A percentile compares a stretch with the other conserved stretches of the same genome.
phyloP scores from a whole-genome alignment of 2,329 filamentous ascomycete species.

The Ophiostoma perfectum region DNA sequence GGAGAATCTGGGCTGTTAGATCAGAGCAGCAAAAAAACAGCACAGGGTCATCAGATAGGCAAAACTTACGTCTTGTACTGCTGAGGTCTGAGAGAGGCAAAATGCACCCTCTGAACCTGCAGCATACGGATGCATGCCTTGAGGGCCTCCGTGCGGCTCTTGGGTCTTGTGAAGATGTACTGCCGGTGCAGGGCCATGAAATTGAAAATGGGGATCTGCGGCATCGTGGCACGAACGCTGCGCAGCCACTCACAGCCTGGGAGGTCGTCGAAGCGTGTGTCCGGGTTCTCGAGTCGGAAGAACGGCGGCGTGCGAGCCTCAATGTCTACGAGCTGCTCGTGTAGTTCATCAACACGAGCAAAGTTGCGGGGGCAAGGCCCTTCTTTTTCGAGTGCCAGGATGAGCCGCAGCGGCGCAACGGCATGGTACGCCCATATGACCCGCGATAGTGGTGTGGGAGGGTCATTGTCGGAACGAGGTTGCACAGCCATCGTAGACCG shows the following conservation, averaged over 20 bases:
- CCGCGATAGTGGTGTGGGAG: conserved; percentile 53
- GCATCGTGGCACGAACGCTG: conserved; percentile 41
- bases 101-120: conserved; percentile 47
- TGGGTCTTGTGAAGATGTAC: conserved; percentile 54
- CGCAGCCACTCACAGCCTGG: conserved; percentile 51
- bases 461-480: conserved; percentile 45
- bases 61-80: conserved; percentile 43
- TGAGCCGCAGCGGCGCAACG: conserved; percentile 46
- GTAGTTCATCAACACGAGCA: conserved; percentile 45
- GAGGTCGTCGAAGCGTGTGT: conserved; percentile 51
- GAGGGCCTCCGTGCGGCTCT: conserved; percentile 51
- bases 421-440: conserved; percentile 48
- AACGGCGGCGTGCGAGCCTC: conserved; percentile 46
- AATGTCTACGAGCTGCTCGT: conserved; percentile 46
- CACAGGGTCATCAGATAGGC: neutral
- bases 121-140: conserved; percentile 52
- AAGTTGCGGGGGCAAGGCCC: conserved; percentile 45
- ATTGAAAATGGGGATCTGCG: conserved; percentile 48
- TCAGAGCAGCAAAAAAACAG: neutral
- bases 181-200: conserved; percentile 57
- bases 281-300: conserved; percentile 52
- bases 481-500: conserved; percentile 45
- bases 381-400: conserved; percentile 50
- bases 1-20: conserved; percentile 35
- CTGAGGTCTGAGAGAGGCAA: conserved; percentile 44